Percentiles rank a stretch among this genome's conserved stretches.
phyloP scores from a whole-genome alignment of 495 filamentous ascomycete genomes.

The Neurospora pannonica region DNA sequence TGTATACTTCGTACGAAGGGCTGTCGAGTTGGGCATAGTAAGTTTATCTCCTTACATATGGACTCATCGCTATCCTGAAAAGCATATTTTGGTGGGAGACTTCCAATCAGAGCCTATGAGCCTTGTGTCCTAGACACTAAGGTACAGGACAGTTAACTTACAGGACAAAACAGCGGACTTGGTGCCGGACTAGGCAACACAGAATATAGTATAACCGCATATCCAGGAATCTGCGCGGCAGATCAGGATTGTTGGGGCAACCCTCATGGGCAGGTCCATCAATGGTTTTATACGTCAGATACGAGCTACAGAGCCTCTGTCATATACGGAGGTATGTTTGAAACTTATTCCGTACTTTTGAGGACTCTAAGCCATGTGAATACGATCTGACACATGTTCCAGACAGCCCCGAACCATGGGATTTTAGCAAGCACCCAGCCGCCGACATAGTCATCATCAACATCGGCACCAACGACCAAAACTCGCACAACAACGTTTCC shows the following conservation, averaged over 20 bases:
- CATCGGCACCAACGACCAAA: slow-evolving; percentile 60
- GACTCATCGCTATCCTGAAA: too few relatives aligned
- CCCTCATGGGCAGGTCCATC: slow-evolving; percentile 44
- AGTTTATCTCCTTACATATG: too few relatives aligned
- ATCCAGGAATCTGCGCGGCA: slow-evolving; percentile 51
- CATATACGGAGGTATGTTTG: slow-evolving; percentile 39
- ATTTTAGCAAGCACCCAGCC: slow-evolving; percentile 47
- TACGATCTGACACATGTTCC: background rate
- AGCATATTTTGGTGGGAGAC: too few relatives aligned
- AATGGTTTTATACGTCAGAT: slow-evolving; percentile 60
- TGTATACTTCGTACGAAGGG: slow-evolving; percentile 57
- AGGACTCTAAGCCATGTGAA: background rate
- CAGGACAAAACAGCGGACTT: slow-evolving; percentile 25
- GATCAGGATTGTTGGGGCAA: slow-evolving; percentile 53
- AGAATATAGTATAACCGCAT: slow-evolving; percentile 54
- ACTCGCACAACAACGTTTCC: slow-evolving; percentile 49
- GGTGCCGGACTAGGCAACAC: slow-evolving; percentile 53
- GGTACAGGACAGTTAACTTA: slow-evolving; percentile 6
- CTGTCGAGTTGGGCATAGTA: slow-evolving; percentile 51
- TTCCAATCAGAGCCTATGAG: too few relatives aligned
- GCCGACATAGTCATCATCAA: slow-evolving; percentile 61
- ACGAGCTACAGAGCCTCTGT: slow-evolving; percentile 40
- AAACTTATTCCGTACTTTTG: background rate
- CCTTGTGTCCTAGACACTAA: too few relatives aligned
- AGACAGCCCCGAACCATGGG: slow-evolving; percentile 49